These are phyloP conservation scores for Pelagophyceae sp. DNA, from an alignment of 352 stramenopile species.

Conservation along the genomic window DNA sequence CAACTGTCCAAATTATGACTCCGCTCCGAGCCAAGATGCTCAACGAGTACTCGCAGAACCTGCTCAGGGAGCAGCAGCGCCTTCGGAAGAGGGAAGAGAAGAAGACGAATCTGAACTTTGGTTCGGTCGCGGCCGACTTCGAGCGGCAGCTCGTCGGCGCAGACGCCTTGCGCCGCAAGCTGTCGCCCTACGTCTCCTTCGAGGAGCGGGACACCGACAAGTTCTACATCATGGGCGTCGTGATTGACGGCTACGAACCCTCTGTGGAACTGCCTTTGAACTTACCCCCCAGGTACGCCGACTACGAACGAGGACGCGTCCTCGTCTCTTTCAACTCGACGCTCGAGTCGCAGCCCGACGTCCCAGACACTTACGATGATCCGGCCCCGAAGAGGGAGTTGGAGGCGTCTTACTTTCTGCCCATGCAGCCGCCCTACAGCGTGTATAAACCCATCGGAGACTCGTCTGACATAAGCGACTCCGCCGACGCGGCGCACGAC, in stretches of 20 bases:
- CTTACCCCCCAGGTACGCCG: conserved; percentile 80
- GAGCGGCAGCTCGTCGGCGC: conserved; percentile 8
- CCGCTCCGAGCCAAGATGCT: conserved; percentile 49
- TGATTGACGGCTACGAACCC: conserved; percentile 53
- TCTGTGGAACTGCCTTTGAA: conserved; percentile 74
- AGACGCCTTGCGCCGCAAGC: conserved; percentile 39
- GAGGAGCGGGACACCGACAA: conserved; percentile 45
- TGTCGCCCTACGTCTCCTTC: conserved; percentile 70
- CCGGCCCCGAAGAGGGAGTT: conserved; percentile 22
- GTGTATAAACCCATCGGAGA: conserved; percentile 51
- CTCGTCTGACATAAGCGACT: conserved; percentile 9
- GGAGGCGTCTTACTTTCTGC: conserved; percentile 32
- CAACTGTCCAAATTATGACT: conserved; percentile 63
- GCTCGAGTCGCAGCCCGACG: conserved; percentile 41
- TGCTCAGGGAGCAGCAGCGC: conserved; percentile 2
- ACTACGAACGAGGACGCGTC: conserved; percentile 80
- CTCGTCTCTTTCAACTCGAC: conserved; percentile 83
- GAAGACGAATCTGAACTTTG: not conserved
- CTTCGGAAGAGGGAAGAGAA: conserved; percentile 14
- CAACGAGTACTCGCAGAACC: conserved; percentile 35
- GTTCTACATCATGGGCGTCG: conserved; percentile 51
- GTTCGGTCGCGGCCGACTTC: not conserved
- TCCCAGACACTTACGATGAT: conserved; percentile 64
- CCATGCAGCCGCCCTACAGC: conserved; percentile 49
- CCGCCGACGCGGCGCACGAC: conserved; percentile 26